Evolutionary conservation across 2,329 filamentous ascomycete genomes (phyloP), one percentile per base, ranked within the genome.

Genomic region (Aschersonia sp.): DNA sequence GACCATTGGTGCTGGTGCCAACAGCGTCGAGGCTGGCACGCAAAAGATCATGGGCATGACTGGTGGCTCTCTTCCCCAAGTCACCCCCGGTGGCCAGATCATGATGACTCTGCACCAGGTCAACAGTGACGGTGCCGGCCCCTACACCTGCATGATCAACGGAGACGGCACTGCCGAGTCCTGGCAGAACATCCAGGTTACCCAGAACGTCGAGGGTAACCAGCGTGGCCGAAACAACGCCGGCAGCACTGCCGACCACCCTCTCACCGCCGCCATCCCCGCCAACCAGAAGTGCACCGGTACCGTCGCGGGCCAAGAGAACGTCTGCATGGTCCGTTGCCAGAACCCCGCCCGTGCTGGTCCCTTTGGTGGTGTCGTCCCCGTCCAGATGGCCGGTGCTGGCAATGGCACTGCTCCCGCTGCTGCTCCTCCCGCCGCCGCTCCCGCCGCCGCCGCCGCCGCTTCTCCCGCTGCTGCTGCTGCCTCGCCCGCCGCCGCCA

Each of bases 71-170:
- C 72, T 83, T 30, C 77, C 80, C 9, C 78, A 83, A 64, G 65
- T 83, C 54, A 68, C 66, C 6, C 55, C 66, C 0, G 79, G 79
- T 45, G 80, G 79, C 48, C 55, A 68, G 48, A 55, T 83, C 50
- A 65, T 49, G 1, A 81, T 83, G 70, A 82, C 77, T 1, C 66
- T 83, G 8, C 79, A 82, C 64, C 79, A 83, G 60, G 77, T 83
- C 59, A 83, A 83, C 62, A 69, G 68, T 39, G 80, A 84, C 53
- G 80, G 80, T 49, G 79, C 75, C 50, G 80, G 80, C 9, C 78
- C 79, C 2, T 83, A 80, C 62, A 73, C 66, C 6, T 81, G 78
- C 66, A 77, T 77, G 69, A 78, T 83, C 58, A 79, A 81, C 56
- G 61, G 67, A 48, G 77, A 78, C 49, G 79, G 67, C 48, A 79